A percentile compares a stretch with the other conserved stretches of the same genome.
Conservation (phyloP, 345 rosid genomes). For the Eucalyptus pumila region DNA sequence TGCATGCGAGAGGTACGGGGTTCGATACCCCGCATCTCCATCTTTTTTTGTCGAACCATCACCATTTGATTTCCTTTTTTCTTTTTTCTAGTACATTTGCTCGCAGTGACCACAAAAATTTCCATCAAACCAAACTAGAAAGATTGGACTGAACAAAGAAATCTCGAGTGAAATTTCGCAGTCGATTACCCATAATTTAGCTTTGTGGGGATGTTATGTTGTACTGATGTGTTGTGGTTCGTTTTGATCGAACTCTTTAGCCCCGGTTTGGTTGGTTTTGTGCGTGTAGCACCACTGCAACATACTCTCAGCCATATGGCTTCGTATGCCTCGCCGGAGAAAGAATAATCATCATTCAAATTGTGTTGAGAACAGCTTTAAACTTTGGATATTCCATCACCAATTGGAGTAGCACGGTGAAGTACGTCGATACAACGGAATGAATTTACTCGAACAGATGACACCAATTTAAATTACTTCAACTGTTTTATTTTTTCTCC, state of each 20-base stretch:
- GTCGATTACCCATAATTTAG: background rate
- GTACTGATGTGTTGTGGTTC: background rate
- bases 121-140: background rate
- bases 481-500: background rate
- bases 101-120: background rate
- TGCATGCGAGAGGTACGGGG: constrained; percentile 62
- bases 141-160: background rate
- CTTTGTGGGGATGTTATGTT: background rate
- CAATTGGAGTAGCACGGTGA: background rate
- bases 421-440: background rate
- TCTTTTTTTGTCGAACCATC: background rate
- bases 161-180: background rate
- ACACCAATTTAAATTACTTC: background rate
- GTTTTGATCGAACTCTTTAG: background rate
- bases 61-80: background rate
- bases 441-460: background rate
- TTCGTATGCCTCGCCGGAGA: background rate
- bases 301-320: background rate
- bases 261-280: background rate
- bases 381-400: background rate
- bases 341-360: background rate
- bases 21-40: constrained; percentile 47
- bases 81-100: background rate
- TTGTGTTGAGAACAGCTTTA: background rate
- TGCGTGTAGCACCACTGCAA: background rate